Evolutionary conservation across 352 stramenopile genomes (phyloP), one percentile per base, ranked within the genome.

Genomic region (Phytophthora foliorum): DNA sequence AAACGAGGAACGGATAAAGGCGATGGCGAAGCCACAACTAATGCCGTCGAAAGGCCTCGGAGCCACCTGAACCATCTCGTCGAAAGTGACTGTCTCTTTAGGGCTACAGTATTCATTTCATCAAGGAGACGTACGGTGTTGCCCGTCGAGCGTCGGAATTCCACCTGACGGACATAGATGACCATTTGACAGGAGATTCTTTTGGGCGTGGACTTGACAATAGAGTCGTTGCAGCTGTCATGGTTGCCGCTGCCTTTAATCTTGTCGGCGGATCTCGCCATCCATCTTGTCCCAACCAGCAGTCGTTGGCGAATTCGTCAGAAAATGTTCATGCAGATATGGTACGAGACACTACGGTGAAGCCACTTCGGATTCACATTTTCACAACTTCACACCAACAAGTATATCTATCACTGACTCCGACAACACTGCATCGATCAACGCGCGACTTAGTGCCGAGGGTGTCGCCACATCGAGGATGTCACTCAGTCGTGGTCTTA

Each of bases 201-300:
- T 73, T 73, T 73, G 65, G 14, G 17, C n/a, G 31, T 44, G 16
- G n/a, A n/a, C n/a, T 48, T 53, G 50, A 59, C 63, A 56, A 69
- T 42, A 69, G 61, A 59, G 58, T 38, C 57, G 46, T 60, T 51
- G 14, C 29, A 46, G 54, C 29, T 59, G 54, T 42, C 31, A 39
- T 52, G 60, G 41, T 17, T 22, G 51, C 51, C 21, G 51, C 52
- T 46, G 61, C 16, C 19, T 39, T 25, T 46, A 57, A 70, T 69
- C 53, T 69, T 59, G 53, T 69, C 53, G 25, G 34, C 56, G 41
- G 63, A 66, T 71, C 63, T 10, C 41, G 8, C n/a, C 17, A 49
- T 41, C 46, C 48, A 55, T 51, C 46, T 65, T 36, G 38, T 21
- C 39, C 13, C 52, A 63, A 63, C 19, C 63, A 65, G 62, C 62